Base-by-base conservation (phyloP, 2,329 filamentous ascomycete species). In the Trichoderma breve region DNA sequence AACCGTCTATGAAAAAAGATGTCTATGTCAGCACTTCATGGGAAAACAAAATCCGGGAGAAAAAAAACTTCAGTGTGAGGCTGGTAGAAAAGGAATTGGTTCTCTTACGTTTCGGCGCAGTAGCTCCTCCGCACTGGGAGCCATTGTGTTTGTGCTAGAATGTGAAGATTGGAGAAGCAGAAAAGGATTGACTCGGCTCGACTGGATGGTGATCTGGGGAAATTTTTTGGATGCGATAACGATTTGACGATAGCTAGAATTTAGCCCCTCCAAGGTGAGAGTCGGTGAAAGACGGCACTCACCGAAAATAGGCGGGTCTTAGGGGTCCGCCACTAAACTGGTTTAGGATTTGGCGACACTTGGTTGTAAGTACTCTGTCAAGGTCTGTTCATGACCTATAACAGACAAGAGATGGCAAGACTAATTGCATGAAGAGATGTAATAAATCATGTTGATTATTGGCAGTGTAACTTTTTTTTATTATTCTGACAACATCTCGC, bases 1-100 rank as follows among this genome's bases (percentile, higher is more conserved):
- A 78, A 99, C 91, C 77, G 93, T 92, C 93, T 97, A 24, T n/a
- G 30, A 11, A 51, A 32, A 26, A 60, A 28, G 30, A 34, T 36
- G 47, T 57, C 21, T 70, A 11, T n/a, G 12, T 67, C 24, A 58
- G 64, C 47, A 57, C 12, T 28, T 15, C 43, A 67, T 57, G 32
- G 5, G 15, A 6, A 9, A 14, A 18, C 1, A 32, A 21, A 21
- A 51, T 21, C 15, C 8, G 32, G 24, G 64, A 8, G 30, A 64
- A 24, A 21, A 47, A 71, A 69, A 12, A 47, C 34, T 21, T 43
- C 15, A 43, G 3, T 34, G 66, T 14, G 47, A 53, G 11, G 21
- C 21, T 24, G 11, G 47, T 24, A 12, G 15, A 18, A 58, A 24
- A 32, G 28, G 30, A 24, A 32, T 32, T 12, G 26, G 3, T 18